Evolutionary conservation across 2,329 filamentous ascomycete species (phyloP), one percentile per base, ranked within the genome.

Genomic region (Trichoderma atrobrunneum): DNA sequence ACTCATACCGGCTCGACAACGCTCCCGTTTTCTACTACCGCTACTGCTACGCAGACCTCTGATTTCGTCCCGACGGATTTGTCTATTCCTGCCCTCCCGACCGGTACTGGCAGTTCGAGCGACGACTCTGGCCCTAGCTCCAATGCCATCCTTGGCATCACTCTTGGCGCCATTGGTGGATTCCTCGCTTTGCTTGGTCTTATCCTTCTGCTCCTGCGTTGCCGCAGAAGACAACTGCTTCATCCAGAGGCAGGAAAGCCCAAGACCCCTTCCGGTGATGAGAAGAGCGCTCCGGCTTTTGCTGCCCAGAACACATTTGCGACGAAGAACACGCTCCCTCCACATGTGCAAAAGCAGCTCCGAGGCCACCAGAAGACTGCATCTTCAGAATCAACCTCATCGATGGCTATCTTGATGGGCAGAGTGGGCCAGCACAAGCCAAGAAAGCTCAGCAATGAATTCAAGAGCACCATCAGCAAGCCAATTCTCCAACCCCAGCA

Each of bases 141-240:
- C 79, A 84, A 87, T 81, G 75, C 89, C 8, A 91, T 97, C 32
- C 86, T 98, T 1, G 95, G 93, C 39, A 93, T 93, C 65, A 93
- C 93, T 0, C 86, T 98, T 1, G 94, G 95, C 14, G 90, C 91
- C n/a, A 90, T 97, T 26, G 88, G 93, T 67, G 94, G 92, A 21
- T 84, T 94, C 67, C 90, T 92, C 24, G 82, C 90, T 0, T 79
- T 97, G 7, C 84, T 97, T n/a, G 85, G 92, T 30, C 80, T 93
- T 1, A 79, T 94, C n/a, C 86, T 98, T 24, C 84, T 96, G 65
- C 85, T 92, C 10, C 69, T 83, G 12, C 77, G 80, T 57, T 79
- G 79, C 24, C 78, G 87, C 76, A 89, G 88, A 79, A 86, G 87
- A 76, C 87, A 87, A 75, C 87, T 84, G 70, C 82, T 84, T 65